Evolutionary conservation across 2,329 filamentous ascomycete genomes (phyloP).

Genomic region (Xylaria sp.): DNA sequence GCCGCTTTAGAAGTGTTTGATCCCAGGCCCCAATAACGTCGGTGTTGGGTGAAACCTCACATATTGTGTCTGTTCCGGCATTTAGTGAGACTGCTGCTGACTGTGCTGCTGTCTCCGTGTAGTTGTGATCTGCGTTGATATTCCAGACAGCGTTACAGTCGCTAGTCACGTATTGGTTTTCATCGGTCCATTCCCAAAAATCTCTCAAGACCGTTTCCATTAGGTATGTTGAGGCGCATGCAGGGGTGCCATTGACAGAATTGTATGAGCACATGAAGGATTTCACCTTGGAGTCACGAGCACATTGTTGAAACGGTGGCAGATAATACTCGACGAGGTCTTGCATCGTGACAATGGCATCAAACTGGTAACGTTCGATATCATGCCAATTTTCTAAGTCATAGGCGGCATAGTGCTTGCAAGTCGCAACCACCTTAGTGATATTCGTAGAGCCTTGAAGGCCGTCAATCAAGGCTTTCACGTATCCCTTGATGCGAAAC

Average conservation of each 20-base stretch:
- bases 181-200: slow-evolving; percentile 67
- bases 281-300: slow-evolving; percentile 59
- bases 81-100: slow-evolving; percentile 44
- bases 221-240: slow-evolving; percentile 67
- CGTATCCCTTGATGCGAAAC: slow-evolving; percentile 56
- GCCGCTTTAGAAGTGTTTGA: slow-evolving; percentile 37
- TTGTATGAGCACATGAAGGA: slow-evolving; percentile 71
- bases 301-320: slow-evolving; percentile 68
- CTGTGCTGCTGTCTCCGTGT: slow-evolving; percentile 43
- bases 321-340: slow-evolving; percentile 73
- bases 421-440: slow-evolving; percentile 57
- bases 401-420: slow-evolving; percentile 66
- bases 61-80: slow-evolving; percentile 46
- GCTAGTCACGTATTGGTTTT: slow-evolving; percentile 66
- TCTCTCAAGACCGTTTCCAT: slow-evolving; percentile 67
- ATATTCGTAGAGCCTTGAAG: slow-evolving; percentile 49
- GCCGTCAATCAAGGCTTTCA: slow-evolving; percentile 58
- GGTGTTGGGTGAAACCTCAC: slow-evolving; percentile 37
- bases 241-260: slow-evolving; percentile 68
- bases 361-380: slow-evolving; percentile 56
- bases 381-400: slow-evolving; percentile 57
- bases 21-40: slow-evolving; percentile 41
- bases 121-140: slow-evolving; percentile 54
- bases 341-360: slow-evolving; percentile 62
- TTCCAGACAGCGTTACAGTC: slow-evolving; percentile 70